Conservation (phyloP, 305 asterid genomes). For the Rubia tinctorum region DNA sequence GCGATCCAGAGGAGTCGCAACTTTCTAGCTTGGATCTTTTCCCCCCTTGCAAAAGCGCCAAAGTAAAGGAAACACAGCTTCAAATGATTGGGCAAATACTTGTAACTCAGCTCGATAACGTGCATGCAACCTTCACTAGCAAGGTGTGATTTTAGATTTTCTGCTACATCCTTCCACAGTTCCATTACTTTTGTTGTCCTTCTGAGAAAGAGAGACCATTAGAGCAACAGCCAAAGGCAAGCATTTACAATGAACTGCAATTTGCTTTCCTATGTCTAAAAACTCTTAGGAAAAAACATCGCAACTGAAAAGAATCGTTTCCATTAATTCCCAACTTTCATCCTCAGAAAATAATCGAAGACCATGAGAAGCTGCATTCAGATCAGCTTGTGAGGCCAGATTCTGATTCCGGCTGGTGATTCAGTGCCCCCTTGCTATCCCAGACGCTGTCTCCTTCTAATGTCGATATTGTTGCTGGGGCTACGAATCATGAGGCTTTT, state of each 20-base stretch:
- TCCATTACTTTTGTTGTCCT: too few relatives aligned
- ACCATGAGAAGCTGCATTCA: not conserved
- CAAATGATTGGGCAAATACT: slow-evolving; percentile 11
- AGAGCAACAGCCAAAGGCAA: slow-evolving; percentile 13
- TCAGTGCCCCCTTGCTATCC: too few relatives aligned
- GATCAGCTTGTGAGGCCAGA: slow-evolving; percentile 7
- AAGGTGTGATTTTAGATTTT: not conserved
- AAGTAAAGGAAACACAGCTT: slow-evolving; percentile 20
- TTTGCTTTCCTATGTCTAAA: not conserved
- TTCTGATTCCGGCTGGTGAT: slow-evolving; percentile 8
- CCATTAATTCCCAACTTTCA: slow-evolving; percentile 12
- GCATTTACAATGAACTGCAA: slow-evolving; percentile 13
- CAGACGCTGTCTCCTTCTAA: too few relatives aligned
- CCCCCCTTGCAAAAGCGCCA: slow-evolving; percentile 8
- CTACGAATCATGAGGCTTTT: too few relatives aligned
- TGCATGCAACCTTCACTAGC: not conserved
- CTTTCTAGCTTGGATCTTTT: not conserved
- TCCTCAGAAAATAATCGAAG: not conserved
- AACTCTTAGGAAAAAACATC: not conserved
- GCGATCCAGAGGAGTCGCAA: slow-evolving; percentile 18
- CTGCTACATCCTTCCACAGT: slow-evolving; percentile 9
- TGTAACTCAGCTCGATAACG: slow-evolving; percentile 17
- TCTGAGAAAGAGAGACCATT: slow-evolving; percentile 5
- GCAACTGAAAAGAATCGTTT: not conserved
- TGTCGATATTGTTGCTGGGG: too few relatives aligned